A percentile compares a stretch with the other conserved stretches of the same genome.
These are phyloP conservation scores for Trypanosoma boissoni DNA, from an alignment of 208 protist genomes.

Conservation along the genomic window DNA sequence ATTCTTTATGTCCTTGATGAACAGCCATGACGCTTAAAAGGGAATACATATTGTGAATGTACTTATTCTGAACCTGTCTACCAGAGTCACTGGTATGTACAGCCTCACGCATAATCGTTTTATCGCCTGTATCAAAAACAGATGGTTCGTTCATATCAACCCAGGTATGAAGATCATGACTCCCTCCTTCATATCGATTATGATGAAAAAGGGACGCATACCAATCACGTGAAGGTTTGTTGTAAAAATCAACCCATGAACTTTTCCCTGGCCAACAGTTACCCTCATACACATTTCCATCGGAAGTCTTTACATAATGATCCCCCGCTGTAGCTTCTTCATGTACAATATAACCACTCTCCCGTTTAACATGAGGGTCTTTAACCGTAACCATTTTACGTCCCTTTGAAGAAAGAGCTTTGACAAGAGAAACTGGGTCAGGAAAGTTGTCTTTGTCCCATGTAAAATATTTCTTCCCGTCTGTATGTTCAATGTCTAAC, in stretches of 20 bases:
- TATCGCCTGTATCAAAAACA: slow-evolving; percentile 95
- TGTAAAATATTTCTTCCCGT: slow-evolving; percentile 98
- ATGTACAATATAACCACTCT: slow-evolving; percentile 80
- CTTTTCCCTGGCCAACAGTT: slow-evolving; percentile 96
- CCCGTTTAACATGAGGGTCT: slow-evolving; percentile 97
- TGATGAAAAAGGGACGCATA: slow-evolving; percentile 91
- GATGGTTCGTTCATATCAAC: slow-evolving; percentile 99
- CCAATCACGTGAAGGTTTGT: slow-evolving; percentile 89
- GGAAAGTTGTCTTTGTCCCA: slow-evolving; percentile 97
- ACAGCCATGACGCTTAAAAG: slow-evolving; percentile 88
- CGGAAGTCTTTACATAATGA: slow-evolving; percentile 89
- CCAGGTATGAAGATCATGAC: slow-evolving; percentile 95
- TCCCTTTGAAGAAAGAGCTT: slow-evolving; percentile 87
- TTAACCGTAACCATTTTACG: slow-evolving; percentile 97
- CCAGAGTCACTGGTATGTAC: slow-evolving; percentile 78
- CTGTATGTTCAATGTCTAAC: slow-evolving; percentile 99
- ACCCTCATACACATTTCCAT: slow-evolving; percentile 90
- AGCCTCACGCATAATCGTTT: slow-evolving; percentile 94
- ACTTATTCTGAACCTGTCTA: slow-evolving; percentile 87
- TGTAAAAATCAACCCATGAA: slow-evolving; percentile 95
- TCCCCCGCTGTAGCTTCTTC: slow-evolving; percentile 57
- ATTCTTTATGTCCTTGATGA: slow-evolving; percentile 82
- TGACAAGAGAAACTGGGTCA: slow-evolving; percentile 87
- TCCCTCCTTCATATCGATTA: slow-evolving; percentile 87
- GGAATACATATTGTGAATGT: slow-evolving; percentile 98